A percentile compares a stretch with the other conserved stretches of the same genome.
phyloP scores from a whole-genome alignment of 2,329 filamentous ascomycete species.

The Chaetothyriales sp. region DNA sequence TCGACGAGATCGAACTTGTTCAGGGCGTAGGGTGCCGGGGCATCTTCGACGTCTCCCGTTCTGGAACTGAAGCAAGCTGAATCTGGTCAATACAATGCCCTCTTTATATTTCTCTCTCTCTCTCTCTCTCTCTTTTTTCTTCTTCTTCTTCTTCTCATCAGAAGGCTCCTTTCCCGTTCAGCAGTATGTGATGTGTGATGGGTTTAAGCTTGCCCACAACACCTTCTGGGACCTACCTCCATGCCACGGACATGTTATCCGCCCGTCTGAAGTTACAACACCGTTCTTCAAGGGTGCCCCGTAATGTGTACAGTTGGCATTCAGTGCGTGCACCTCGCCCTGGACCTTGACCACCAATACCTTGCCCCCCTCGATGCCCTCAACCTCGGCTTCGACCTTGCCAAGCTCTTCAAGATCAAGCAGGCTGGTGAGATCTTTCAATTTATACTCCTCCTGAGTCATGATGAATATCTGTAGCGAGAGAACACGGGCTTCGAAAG shows the following conservation, averaged over 20 bases:
- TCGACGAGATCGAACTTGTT: conserved; percentile 67
- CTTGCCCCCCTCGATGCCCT: conserved; percentile 74
- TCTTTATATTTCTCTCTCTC: background rate
- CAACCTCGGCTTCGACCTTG: conserved; percentile 79
- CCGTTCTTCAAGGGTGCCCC: conserved; percentile 80
- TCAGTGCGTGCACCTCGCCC: conserved; percentile 63
- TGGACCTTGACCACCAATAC: conserved; percentile 69
- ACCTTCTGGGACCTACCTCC: conserved; percentile 61
- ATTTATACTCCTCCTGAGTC: conserved; percentile 16
- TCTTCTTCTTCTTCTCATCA: too few species aligned
- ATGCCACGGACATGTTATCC: conserved; percentile 90
- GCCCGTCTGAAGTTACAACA: conserved; percentile 64
- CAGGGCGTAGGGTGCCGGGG: conserved; percentile 76
- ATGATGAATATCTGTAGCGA: too few species aligned
- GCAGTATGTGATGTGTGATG: too few species aligned
- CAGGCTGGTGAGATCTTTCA: conserved; percentile 34
- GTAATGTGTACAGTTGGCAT: conserved; percentile 76
- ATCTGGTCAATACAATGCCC: conserved; percentile 3
- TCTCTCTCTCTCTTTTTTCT: too few species aligned
- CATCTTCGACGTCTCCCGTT: conserved; percentile 88
- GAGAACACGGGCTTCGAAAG: background rate
- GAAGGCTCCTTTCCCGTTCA: too few species aligned
- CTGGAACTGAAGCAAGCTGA: conserved; percentile 80
- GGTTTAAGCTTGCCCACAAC: conserved; percentile 18
- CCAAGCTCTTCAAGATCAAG: conserved; percentile 63